These are phyloP conservation scores for Camellia oleifera DNA, from an alignment of 179 eudicot genomes.

Conservation along the genomic window DNA sequence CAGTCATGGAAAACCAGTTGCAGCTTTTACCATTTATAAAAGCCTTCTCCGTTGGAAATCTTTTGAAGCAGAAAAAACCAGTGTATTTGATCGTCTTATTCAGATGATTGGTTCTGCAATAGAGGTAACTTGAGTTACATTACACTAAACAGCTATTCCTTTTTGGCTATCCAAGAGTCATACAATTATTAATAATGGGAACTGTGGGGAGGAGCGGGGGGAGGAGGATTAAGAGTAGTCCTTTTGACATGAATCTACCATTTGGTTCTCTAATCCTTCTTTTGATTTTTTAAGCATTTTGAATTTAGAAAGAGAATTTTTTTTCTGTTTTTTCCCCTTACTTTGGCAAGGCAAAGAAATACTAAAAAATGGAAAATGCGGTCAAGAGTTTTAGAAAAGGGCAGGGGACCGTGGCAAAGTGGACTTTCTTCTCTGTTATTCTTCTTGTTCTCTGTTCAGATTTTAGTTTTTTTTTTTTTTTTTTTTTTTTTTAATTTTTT, in stretches of 20 bases:
- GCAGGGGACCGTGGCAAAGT: neutral
- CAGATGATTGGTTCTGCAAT: slow-evolving; percentile 78
- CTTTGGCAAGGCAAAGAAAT: neutral
- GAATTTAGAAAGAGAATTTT: neutral
- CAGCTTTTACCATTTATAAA: slow-evolving; percentile 82
- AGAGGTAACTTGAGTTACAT: slow-evolving; percentile 46
- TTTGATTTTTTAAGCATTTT: neutral
- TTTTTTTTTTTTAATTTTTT: neutral
- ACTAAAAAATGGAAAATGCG: neutral
- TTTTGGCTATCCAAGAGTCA: neutral
- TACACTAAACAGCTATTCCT: neutral
- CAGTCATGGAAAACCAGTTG: slow-evolving; percentile 94
- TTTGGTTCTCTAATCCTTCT: slow-evolving; percentile 2
- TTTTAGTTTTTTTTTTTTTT: neutral
- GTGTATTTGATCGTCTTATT: slow-evolving; percentile 87
- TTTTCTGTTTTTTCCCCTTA: neutral
- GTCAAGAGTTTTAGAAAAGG: neutral
- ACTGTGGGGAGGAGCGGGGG: neutral
- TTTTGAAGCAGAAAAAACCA: slow-evolving; percentile 89
- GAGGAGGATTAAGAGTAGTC: neutral
- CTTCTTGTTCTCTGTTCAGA: neutral
- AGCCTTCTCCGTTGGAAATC: slow-evolving; percentile 88
- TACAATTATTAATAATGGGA: neutral
- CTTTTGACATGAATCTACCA: neutral
- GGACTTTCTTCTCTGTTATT: neutral